Conservation (phyloP, 2,329 filamentous ascomycete genomes). For the Parasarocladium wereldwijsianum region DNA sequence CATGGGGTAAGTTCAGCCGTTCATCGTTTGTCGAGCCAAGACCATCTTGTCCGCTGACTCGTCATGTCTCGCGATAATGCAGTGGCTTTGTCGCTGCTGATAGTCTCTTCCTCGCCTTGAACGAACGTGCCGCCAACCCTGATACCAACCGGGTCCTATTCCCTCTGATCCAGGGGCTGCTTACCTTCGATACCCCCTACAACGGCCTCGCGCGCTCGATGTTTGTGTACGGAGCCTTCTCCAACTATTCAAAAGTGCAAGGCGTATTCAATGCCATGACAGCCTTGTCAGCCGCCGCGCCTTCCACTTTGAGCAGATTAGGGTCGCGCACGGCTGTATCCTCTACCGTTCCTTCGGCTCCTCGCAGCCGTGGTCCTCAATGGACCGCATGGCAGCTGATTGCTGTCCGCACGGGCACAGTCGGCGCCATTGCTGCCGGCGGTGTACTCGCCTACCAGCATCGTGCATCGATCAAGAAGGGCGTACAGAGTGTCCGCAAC, state of each 20-base stretch:
- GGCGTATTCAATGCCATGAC: slow-evolving; percentile 43
- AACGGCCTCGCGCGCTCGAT: slow-evolving; percentile 47
- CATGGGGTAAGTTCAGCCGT: slow-evolving; percentile 41
- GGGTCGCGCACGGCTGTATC: slow-evolving; percentile 12
- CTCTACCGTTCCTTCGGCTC: slow-evolving; percentile 4
- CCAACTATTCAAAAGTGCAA: slow-evolving; percentile 42
- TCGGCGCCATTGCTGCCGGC: slow-evolving; percentile 66
- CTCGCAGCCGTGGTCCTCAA: slow-evolving; percentile 11
- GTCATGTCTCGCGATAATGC: neutral
- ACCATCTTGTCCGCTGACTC: slow-evolving; percentile 5
- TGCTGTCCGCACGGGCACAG: slow-evolving; percentile 68
- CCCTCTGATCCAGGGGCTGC: slow-evolving; percentile 64
- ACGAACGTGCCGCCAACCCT: slow-evolving; percentile 38
- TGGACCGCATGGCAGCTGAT: slow-evolving; percentile 46
- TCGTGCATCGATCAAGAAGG: slow-evolving; percentile 48
- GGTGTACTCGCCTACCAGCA: slow-evolving; percentile 72
- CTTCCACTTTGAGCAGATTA: slow-evolving; percentile 25
- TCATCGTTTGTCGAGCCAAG: rapidly evolving
- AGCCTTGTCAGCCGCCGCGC: slow-evolving; percentile 32
- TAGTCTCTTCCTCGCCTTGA: slow-evolving; percentile 55
- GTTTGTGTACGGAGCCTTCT: slow-evolving; percentile 46
- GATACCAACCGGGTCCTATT: slow-evolving; percentile 40
- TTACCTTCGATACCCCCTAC: slow-evolving; percentile 78
- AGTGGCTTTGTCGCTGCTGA: slow-evolving; percentile 75
- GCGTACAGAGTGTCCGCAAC: slow-evolving; percentile 28